Percentiles rank a stretch among this genome's conserved stretches.
Evolutionary conservation across 768 basidiomycete species (phyloP).

Genomic region (Pleurotus djamor): DNA sequence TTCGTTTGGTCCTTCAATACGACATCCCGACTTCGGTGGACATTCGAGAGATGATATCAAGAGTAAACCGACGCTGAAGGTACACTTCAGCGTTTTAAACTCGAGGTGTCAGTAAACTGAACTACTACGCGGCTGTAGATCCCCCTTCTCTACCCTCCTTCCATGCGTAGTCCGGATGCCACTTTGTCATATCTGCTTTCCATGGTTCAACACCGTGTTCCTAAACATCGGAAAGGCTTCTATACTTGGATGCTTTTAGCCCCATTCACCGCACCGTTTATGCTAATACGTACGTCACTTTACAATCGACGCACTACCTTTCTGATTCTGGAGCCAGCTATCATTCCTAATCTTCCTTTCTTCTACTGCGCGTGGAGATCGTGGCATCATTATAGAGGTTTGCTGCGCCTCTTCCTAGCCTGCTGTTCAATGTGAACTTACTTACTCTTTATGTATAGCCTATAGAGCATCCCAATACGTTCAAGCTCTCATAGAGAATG

Average conservation of each 20-base stretch:
- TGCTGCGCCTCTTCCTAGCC: not conserved
- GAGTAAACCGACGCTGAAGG: conserved; percentile 9
- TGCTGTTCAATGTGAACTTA: not conserved
- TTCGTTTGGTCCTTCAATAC: conserved; percentile 55
- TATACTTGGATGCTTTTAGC: conserved; percentile 62
- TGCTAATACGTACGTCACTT: conserved; percentile 57
- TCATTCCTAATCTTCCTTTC: conserved; percentile 83
- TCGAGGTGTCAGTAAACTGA: not conserved
- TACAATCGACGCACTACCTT: not conserved
- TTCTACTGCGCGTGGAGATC: conserved; percentile 86
- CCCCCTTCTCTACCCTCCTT: conserved; percentile 57
- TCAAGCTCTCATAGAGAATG: conserved; percentile 51
- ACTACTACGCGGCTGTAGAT: conserved; percentile 41
- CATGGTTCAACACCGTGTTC: conserved; percentile 52
- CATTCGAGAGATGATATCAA: conserved; percentile 15
- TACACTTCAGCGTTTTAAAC: not conserved
- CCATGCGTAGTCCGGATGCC: conserved; percentile 27
- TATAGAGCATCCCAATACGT: conserved; percentile 73
- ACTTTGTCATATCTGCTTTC: conserved; percentile 45
- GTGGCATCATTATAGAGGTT: conserved; percentile 84
- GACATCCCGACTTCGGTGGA: conserved; percentile 17
- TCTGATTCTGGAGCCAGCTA: conserved; percentile 36
- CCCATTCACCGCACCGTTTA: conserved; percentile 76
- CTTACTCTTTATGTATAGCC: conserved; percentile 35
- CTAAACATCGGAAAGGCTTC: conserved; percentile 66